Evolutionary conservation across 306 rosid species (phyloP).

Genomic region (Argentina anserina): DNA sequence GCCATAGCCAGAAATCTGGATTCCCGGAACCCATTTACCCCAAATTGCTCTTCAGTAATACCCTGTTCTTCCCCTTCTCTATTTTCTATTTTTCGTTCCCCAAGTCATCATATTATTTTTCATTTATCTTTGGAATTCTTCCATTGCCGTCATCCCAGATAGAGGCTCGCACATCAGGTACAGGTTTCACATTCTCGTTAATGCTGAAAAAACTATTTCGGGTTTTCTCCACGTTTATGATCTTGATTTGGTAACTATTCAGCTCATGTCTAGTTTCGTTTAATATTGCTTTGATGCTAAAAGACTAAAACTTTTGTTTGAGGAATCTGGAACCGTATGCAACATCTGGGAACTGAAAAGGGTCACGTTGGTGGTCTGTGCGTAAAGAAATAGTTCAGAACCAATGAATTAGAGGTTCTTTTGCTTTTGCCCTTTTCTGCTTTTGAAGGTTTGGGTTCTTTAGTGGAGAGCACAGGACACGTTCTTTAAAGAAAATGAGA

Average conservation of each 20-base stretch:
- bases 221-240: neutral
- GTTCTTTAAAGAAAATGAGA: neutral
- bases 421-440: neutral
- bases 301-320: neutral
- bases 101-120: neutral
- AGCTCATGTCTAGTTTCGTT: neutral
- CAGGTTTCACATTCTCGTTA: neutral
- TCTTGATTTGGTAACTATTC: neutral
- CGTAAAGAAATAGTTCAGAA: neutral
- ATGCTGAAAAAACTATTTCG: neutral
- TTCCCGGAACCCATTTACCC: neutral
- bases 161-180: neutral
- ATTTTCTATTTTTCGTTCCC: neutral
- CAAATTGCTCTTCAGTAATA: neutral
- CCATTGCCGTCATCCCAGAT: neutral
- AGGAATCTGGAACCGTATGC: neutral
- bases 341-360: neutral
- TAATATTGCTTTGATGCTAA: neutral
- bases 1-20: neutral
- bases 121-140: neutral
- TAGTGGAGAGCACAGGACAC: constrained; percentile 15
- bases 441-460: neutral
- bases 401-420: neutral
- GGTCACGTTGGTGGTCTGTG: constrained; percentile 6
- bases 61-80: neutral